Base-by-base conservation (phyloP, 768 basidiomycete genomes). In the Tricholoma sp. region DNA sequence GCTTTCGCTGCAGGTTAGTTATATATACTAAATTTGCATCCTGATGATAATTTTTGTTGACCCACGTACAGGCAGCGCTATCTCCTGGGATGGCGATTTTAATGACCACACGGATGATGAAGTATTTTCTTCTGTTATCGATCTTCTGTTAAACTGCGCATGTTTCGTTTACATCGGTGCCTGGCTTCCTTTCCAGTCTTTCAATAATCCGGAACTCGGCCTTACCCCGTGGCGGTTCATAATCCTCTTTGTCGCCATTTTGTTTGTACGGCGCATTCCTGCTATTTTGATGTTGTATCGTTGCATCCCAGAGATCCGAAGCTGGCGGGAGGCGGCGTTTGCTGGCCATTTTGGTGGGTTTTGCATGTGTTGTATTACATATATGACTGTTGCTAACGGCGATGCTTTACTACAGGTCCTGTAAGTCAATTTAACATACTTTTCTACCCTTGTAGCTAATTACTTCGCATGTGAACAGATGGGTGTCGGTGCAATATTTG, bases 401-500 rank as follows among this genome's bases (percentile, higher is more conserved):
- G 6, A 52, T 24, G 37, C 33, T 44, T 53, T 29, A 17, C 55
- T 51, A 56, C 53, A 83, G 84, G 83, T 44, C 83, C 84, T 53
- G 84, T 83, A 59, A 63, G 82, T 71, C 49, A 31, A 36, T 32
- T 9, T 44, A 3, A 13, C 29, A 24, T 58, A 33, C 53, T 49
- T 7, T 29, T 33, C 53, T 6, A 37, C n/a, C 1, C 1, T 33
- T 36, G 42, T 34, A 37, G 29, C 9, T 12, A 28, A 20, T 13
- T 5, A 42, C 18, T 7, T 31, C 57, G 6, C 32, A 34, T 34
- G 7, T 17, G 55, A 59, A 9, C 70, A 93, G 78, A 94, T 97
- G 90, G 95, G 95, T 51, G 94, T 97, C 28, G 85, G 88, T 0
- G 89, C 95, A 5, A 77, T 98, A 45, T 99, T 98, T 68, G 87